Base-by-base conservation (phyloP, 2,329 filamentous ascomycete genomes). In the Sarocladiaceae sp. region DNA sequence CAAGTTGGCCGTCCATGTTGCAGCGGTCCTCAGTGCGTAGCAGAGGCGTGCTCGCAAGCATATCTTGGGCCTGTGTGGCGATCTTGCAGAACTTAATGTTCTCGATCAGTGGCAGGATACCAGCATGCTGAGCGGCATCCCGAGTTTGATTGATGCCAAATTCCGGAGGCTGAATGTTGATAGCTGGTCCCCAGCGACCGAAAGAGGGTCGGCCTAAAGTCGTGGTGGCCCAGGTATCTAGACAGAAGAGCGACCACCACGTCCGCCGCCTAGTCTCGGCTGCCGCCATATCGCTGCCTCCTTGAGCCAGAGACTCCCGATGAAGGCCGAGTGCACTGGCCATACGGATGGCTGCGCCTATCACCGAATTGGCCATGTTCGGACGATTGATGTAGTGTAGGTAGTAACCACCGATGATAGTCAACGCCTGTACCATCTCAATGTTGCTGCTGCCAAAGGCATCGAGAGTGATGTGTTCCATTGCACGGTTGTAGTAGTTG, bases 31-130 rank as follows among this genome's bases (percentile, higher is more conserved):
- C 74, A 23, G 74, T 69, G n/a, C 75, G 73, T 2, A 88, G 72
- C 2, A 87, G 68, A 1, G 85, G 83, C 2, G 79, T 76, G 44
- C 83, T 78, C 13, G 84, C 83, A 3, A 91, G 72, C 43, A 80
- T 75, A 55, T 91, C 85, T 58, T 91, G 86, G 46, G 90, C 84
- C 48, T 80, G 77, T 0, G 85, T 88, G 16, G 84, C 82, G 48
- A 91, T 85, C 59, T 84, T 85, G 65, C 84, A 88, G 62, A 90
- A 90, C 42, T 82, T 80, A 50, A 87, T 83, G 58, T 86, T 88
- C 61, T 90, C 82, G 21, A 86, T 78, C 13, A 88, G 64, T 0
- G 84, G 84, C 3, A 88, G 70, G 45, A 85, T 79, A 45, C 80
- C 80, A 2, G 82, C 73, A 39, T 84, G 70, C 53, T 79, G 80